Conservation (phyloP, 2,329 filamentous ascomycete species). For the Hypoxylon sp. region DNA sequence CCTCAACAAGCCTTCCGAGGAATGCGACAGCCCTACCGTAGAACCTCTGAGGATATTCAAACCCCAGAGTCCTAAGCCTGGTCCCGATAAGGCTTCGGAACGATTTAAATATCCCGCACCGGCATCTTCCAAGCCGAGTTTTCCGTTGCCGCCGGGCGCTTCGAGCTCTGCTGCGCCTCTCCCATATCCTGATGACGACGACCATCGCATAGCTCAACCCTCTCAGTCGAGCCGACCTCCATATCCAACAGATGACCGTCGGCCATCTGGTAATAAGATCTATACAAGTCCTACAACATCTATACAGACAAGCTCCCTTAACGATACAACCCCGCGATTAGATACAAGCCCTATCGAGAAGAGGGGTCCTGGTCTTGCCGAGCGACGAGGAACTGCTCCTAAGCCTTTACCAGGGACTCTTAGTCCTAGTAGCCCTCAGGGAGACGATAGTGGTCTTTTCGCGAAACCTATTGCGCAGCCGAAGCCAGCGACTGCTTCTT, state of each 20-base stretch:
- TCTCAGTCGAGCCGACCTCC: slow-evolving; percentile 59
- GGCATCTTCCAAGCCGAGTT: slow-evolving; percentile 67
- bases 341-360: slow-evolving; percentile 69
- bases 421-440: slow-evolving; percentile 83
- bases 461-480: slow-evolving; percentile 72
- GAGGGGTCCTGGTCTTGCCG: slow-evolving; percentile 78
- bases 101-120: slow-evolving; percentile 68
- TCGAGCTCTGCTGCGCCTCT: slow-evolving; percentile 78
- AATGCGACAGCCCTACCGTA: slow-evolving; percentile 81
- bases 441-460: slow-evolving; percentile 85
- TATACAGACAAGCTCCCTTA: slow-evolving; percentile 59
- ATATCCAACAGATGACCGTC: slow-evolving; percentile 61
- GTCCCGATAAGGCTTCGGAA: slow-evolving; percentile 56
- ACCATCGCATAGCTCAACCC: slow-evolving; percentile 62
- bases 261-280: slow-evolving; percentile 54
- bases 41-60: slow-evolving; percentile 90
- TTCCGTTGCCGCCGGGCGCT: slow-evolving; percentile 77
- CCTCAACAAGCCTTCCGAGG: slow-evolving; percentile 72
- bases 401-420: slow-evolving; percentile 76
- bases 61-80: slow-evolving; percentile 75
- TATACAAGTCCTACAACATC: slow-evolving; percentile 56
- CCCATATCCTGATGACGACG: slow-evolving; percentile 81
- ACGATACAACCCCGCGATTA: slow-evolving; percentile 69
- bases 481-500: slow-evolving; percentile 58
- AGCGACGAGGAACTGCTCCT: slow-evolving; percentile 84